Evolutionary conservation across 352 stramenopile genomes (phyloP), one percentile per base, ranked within the genome.

Genomic region (Hyaloperonospora brassicae): DNA sequence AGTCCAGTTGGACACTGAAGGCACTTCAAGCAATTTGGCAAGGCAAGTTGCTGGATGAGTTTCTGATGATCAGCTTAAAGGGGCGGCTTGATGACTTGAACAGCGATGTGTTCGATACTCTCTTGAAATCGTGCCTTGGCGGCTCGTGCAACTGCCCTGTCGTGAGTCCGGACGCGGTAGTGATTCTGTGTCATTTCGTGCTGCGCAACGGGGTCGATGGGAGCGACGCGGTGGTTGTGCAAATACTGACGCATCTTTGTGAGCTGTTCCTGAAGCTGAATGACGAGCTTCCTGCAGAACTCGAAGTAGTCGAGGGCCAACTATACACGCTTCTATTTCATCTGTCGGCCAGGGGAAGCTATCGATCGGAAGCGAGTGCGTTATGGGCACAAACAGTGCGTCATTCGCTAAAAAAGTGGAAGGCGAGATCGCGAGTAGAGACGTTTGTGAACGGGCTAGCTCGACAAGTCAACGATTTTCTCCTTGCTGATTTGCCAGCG

Each of bases 11-110:
- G 10, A 68, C 47, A 31, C 59, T 78, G 8, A 54, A 65, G 9
- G 64, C 62, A 2, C 56, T 85, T 38, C 38, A 62, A 45, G 74
- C 77, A 13, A 74, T 90, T 43, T 90, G 80, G 80, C 68, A 75
- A 36, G 78, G 80, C 21, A 90, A 90, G 27, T 42, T 90, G 10
- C 51, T 90, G 13, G 80, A 90, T 52, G 80, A 90, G 45, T 88
- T 90, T 40, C 58, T 90, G 46, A 73, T 88, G 70, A 87, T 86
- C 50, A 88, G 77, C 52, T 53, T 90, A 22, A 84, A 87, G 50
- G 78, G 74, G n/a, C 67, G 77, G 21, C 70, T 87, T 13, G 77
- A 90, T 53, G 77, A 86, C 43, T 52, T 82, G 27, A 71, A 88
- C 42, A 62, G 55, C 9, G 63, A 61, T 21, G 63, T 72, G 0